Evolutionary conservation across 2,329 filamentous ascomycete genomes (phyloP), one percentile per base, ranked within the genome.

Genomic region (Ascochyta fabae): DNA sequence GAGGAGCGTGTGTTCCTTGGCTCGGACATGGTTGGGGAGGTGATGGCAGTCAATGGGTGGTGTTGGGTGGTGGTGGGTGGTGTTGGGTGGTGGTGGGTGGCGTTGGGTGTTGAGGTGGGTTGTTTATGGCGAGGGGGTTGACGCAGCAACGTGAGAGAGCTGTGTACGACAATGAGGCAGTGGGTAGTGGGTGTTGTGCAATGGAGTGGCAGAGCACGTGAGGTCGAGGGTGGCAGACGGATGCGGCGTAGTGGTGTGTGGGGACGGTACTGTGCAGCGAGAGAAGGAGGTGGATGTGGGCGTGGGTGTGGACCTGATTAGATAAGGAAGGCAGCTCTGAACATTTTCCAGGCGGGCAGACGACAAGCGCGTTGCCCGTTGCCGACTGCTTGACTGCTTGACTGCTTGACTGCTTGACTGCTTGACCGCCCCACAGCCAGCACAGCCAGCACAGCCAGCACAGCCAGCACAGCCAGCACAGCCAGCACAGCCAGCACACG

Each of bases 61-160:
- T 6, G 33, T n/a, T 27, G 45, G 48, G 27, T n/a, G 56, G 46
- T 33, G 23, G 2, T 39, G 16, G 36, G 48, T 40, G 51, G 52
- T 15, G 6, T 6, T 6, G 6, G 26, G 6, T 27, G 6, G 26
- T 9, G n/a, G n/a, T n/a, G n/a, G n/a, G n/a, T n/a, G n/a, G n/a
- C n/a, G 27, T 29, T 27, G 40, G 48, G 44, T 35, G 29, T 35
- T 35, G 26, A 23, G 23, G 50, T 38, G 47, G 40, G 48, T 53
- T 73, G 65, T 73, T 73, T 71, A 65, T 61, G 42, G 33, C 55
- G 39, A 40, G 16, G 53, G 42, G 62, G 71, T 75, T 73, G 68
- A 62, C 66, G 58, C 53, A 68, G 70, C 61, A 73, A 72, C 69
- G 53, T 34, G 44, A 42, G 19, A 19, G 19, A 19, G 23, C 13